phyloP scores from a whole-genome alignment of 225 moss, liverwort and hornwort genomes.

The Ulota crispa region DNA sequence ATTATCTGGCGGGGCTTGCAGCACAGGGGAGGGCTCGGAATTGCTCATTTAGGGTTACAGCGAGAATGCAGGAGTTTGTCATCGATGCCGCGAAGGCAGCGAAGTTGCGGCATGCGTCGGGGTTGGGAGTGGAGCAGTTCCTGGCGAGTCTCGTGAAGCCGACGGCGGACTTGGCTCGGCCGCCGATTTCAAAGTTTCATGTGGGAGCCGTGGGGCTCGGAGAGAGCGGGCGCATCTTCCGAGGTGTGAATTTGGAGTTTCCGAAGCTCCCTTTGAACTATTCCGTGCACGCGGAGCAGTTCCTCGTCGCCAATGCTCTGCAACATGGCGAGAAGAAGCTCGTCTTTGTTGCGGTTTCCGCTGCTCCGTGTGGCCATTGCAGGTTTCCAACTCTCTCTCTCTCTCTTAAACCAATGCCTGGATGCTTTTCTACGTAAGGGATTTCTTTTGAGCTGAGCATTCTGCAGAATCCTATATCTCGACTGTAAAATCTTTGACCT shows the following conservation, averaged over 20 bases:
- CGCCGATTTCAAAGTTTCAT: slow-evolving; percentile 90
- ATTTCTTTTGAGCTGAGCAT: slow-evolving; percentile 4
- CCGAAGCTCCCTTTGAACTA: slow-evolving; percentile 66
- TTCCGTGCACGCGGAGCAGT: slow-evolving; percentile 94
- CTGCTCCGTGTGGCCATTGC: slow-evolving; percentile 96
- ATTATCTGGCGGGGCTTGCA: not conserved
- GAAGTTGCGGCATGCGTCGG: slow-evolving; percentile 69
- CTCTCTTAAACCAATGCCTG: not conserved
- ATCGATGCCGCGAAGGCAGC: slow-evolving; percentile 72
- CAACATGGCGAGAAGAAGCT: slow-evolving; percentile 82
- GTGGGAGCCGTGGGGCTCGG: slow-evolving; percentile 94
- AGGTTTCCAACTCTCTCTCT: slow-evolving; percentile 27
- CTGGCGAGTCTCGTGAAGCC: slow-evolving; percentile 80
- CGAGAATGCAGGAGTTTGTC: slow-evolving; percentile 71
- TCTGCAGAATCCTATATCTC: not conserved
- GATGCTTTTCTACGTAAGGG: not conserved
- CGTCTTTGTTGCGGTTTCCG: slow-evolving; percentile 87
- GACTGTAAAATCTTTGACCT: not conserved
- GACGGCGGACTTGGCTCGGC: slow-evolving; percentile 70
- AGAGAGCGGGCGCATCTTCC: slow-evolving; percentile 79
- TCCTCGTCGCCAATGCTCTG: slow-evolving; percentile 90
- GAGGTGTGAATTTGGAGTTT: slow-evolving; percentile 93
- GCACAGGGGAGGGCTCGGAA: not conserved
- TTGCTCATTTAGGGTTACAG: not conserved
- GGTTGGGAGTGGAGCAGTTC: slow-evolving; percentile 67